Conservation (phyloP, 352 stramenopile species). For the Phytopythium ostracodes region DNA sequence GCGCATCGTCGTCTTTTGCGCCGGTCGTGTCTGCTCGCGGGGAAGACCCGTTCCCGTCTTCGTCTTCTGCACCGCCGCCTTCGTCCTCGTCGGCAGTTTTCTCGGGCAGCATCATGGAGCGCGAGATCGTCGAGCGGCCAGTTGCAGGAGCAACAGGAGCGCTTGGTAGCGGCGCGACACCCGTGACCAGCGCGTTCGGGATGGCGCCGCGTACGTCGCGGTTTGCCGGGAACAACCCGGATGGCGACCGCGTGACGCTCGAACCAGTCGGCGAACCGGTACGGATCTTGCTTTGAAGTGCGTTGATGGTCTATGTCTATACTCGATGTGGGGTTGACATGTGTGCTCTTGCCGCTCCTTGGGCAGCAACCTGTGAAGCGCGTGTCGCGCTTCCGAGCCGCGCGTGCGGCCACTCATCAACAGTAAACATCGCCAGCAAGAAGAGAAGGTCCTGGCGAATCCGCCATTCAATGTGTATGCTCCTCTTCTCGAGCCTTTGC, state of each 20-base stretch:
- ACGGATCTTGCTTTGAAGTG: conserved; percentile 13
- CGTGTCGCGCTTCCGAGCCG: conserved; percentile 79
- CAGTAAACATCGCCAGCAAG: background rate
- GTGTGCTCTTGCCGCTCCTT: background rate
- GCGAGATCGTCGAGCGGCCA: conserved; percentile 28
- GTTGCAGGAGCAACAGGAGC: background rate
- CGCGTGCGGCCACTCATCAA: conserved; percentile 21
- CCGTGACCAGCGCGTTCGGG: conserved; percentile 10
- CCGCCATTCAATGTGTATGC: background rate
- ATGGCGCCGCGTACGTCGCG: conserved; percentile 33
- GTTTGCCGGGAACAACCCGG: conserved; percentile 68
- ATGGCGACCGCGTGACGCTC: conserved; percentile 59
- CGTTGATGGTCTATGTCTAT: conserved; percentile 4
- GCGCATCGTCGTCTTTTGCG: conserved; percentile 11
- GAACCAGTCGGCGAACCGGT: conserved; percentile 77
- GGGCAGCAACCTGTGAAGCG: conserved; percentile 76
- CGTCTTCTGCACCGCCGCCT: background rate
- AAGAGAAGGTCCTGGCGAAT: background rate
- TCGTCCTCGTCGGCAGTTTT: conserved; percentile 50
- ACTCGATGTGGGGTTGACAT: no score
- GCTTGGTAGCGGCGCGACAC: background rate
- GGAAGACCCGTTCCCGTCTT: background rate
- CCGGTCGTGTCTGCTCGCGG: conserved; percentile 2
- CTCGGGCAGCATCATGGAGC: conserved; percentile 69
- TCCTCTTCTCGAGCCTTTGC: background rate